These are phyloP conservation scores for Pythium grandisporangium DNA, from an alignment of 352 stramenopile genomes.

Conservation along the genomic window DNA sequence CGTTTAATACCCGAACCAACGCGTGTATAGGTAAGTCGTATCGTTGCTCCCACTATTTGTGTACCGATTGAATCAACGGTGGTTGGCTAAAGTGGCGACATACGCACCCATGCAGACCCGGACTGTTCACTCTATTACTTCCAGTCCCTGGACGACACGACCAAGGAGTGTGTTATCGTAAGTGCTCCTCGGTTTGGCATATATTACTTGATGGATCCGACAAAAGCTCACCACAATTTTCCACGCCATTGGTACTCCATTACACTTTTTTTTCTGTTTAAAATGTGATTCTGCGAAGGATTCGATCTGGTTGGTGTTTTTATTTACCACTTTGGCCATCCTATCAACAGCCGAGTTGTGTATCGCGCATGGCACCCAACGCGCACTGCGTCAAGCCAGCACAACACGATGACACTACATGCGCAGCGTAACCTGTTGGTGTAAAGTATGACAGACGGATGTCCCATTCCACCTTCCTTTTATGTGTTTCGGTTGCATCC, in stretches of 20 bases:
- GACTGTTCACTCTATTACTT: slow-evolving; percentile 60
- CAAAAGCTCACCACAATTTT: too few relatives aligned
- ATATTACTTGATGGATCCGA: background rate
- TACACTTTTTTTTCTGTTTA: too few relatives aligned
- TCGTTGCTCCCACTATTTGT: background rate
- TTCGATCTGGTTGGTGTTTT: slow-evolving; percentile 19
- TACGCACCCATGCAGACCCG: slow-evolving; percentile 29
- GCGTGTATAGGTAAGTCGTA: slow-evolving; percentile 28
- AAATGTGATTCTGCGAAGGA: slow-evolving; percentile 28
- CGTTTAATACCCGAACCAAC: slow-evolving; percentile 27
- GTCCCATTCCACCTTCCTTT: background rate
- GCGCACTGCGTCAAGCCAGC: background rate
- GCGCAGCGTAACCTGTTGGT: too few relatives aligned
- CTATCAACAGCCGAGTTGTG: slow-evolving; percentile 31
- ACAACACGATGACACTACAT: too few relatives aligned
- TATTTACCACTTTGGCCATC: slow-evolving; percentile 22
- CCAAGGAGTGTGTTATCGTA: slow-evolving; percentile 49
- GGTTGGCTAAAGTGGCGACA: too few relatives aligned
- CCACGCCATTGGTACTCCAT: too few relatives aligned
- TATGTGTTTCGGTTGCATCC: background rate
- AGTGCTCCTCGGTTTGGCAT: slow-evolving; percentile 8
- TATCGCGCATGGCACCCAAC: slow-evolving; percentile 21
- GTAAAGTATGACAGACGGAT: too few relatives aligned
- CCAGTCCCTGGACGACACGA: slow-evolving; percentile 27
- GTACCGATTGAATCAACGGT: background rate